Base-by-base conservation (phyloP, 2,329 filamentous ascomycete genomes). In the Zelopaecilomyces penicillatus region DNA sequence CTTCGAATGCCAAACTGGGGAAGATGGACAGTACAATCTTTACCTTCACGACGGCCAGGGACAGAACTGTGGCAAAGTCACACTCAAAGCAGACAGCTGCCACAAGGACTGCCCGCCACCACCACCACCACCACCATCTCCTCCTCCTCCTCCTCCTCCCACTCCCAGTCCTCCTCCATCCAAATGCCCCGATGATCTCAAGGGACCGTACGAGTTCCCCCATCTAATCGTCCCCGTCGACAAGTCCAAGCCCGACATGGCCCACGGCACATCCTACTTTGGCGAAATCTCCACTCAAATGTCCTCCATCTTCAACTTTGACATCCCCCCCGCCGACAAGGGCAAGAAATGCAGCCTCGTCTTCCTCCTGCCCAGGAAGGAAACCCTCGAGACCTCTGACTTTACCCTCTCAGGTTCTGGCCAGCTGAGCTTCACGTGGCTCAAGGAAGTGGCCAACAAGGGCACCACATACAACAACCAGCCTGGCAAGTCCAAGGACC, bases 291-390 rank as follows among this genome's bases (percentile, higher is more conserved):
- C 73, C 9, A 61, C 68, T 12, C 68, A 65, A 44, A 61, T 75
- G 40, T 75, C 74, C 7, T 74, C 75, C 9, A 74, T 85, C 56
- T 85, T 82, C 73, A 83, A 83, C 67, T 86, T 86, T 63, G 79
- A 83, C 56, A 75, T 86, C 37, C 76, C 75, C 1, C 50, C 61
- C 4, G 61, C 64, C 5, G 71, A 78, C 53, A 53, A 66, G 6
- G 77, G 75, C 52, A 76, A 78, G 63, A 76, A 65, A 5, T 87
- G 82, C 66, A 74, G 70, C 44, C 66, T 85, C 6, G 66, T 80
- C 45, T 86, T 86, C 73, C 67, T 83, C 37, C 76, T 85, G 63
- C 82, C 83, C 8, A 61, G 51, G 43, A 50, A 76, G 49, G 54
- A 67, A 11, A 62, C 80, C 31, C 73, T 83, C n/a, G 63, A 78